These are phyloP conservation scores for Flueggea neowawraea DNA, from an alignment of 441 rosid genomes.

Conservation along the genomic window DNA sequence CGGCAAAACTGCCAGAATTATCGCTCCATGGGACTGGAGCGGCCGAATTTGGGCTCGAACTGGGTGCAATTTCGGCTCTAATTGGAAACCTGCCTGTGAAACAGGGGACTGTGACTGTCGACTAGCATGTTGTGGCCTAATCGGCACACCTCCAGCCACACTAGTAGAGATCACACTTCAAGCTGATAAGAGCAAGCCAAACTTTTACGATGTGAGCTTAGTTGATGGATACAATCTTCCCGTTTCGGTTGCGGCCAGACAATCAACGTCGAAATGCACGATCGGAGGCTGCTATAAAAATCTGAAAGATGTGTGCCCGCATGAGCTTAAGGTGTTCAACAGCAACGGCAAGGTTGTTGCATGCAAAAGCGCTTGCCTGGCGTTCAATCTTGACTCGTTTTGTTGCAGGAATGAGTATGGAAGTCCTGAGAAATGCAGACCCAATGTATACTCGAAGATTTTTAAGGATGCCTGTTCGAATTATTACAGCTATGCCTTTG, in stretches of 20 bases:
- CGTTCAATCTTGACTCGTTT: slow-evolving; percentile 56
- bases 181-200: slow-evolving; percentile 41
- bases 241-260: slow-evolving; percentile 34
- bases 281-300: slow-evolving; percentile 50
- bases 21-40: slow-evolving; percentile 60
- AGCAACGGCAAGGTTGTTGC: slow-evolving; percentile 54
- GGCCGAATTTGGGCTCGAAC: slow-evolving; percentile 89
- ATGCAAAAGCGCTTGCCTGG: slow-evolving; percentile 82
- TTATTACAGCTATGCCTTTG: slow-evolving; percentile 75
- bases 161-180: slow-evolving; percentile 52
- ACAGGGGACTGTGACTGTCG: slow-evolving; percentile 84
- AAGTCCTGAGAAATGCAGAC: slow-evolving; percentile 59
- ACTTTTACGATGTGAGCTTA: slow-evolving; percentile 70
- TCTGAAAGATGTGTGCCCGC: slow-evolving; percentile 46
- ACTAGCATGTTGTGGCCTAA: slow-evolving; percentile 58
- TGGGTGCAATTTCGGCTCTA: slow-evolving; percentile 55
- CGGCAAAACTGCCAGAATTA: slow-evolving; percentile 28
- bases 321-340: slow-evolving; percentile 55
- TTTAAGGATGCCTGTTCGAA: slow-evolving; percentile 78
- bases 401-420: slow-evolving; percentile 75
- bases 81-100: slow-evolving; percentile 59
- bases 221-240: slow-evolving; percentile 87
- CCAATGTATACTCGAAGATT: slow-evolving; percentile 53
- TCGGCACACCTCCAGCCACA: slow-evolving; percentile 80
- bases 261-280: slow-evolving; percentile 38